Percentiles rank a stretch among this genome's conserved stretches.
Evolutionary conservation across 768 basidiomycete genomes (phyloP).

Genomic region (Panaeolus papilionaceus): DNA sequence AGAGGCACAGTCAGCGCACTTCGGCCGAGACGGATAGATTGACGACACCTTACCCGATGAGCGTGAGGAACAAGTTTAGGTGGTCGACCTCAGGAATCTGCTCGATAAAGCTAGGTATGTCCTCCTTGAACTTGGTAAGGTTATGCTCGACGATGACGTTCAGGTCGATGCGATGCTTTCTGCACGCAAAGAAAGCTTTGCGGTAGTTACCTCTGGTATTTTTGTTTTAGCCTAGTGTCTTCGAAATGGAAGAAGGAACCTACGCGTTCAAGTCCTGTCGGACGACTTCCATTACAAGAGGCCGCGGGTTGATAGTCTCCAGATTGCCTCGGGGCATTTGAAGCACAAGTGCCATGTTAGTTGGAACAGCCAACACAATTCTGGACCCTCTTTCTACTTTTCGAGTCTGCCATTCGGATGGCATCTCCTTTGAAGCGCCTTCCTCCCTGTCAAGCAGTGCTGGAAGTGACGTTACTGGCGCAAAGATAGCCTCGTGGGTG

Average conservation of each 20-base stretch:
- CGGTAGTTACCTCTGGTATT: constrained; percentile 70
- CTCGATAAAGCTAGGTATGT: constrained; percentile 73
- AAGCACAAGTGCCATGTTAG: constrained; percentile 86
- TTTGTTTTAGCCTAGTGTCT: not conserved
- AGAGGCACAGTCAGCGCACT: not conserved
- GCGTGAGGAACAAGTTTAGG: constrained; percentile 90
- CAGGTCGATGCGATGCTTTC: constrained; percentile 93
- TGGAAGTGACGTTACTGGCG: constrained; percentile 51
- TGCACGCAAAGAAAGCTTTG: constrained; percentile 88
- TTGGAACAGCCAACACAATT: constrained; percentile 89
- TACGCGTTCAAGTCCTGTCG: constrained; percentile 77
- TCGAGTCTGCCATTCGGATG: constrained; percentile 65
- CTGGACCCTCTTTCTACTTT: constrained; percentile 89
- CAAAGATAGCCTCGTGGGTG: constrained; percentile 81
- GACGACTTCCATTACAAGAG: constrained; percentile 88
- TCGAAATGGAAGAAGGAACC: constrained; percentile 33
- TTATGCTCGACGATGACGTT: constrained; percentile 88
- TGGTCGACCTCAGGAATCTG: constrained; percentile 92
- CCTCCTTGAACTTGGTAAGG: constrained; percentile 65
- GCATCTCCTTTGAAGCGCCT: constrained; percentile 31
- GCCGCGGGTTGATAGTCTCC: constrained; percentile 93
- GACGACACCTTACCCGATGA: constrained; percentile 65
- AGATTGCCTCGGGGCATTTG: constrained; percentile 99
- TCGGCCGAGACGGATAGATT: constrained; percentile 5
- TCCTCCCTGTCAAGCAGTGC: constrained; percentile 36